Evolutionary conservation across 2,329 filamentous ascomycete genomes (phyloP).

Genomic region (Dactylellina haptotyla): DNA sequence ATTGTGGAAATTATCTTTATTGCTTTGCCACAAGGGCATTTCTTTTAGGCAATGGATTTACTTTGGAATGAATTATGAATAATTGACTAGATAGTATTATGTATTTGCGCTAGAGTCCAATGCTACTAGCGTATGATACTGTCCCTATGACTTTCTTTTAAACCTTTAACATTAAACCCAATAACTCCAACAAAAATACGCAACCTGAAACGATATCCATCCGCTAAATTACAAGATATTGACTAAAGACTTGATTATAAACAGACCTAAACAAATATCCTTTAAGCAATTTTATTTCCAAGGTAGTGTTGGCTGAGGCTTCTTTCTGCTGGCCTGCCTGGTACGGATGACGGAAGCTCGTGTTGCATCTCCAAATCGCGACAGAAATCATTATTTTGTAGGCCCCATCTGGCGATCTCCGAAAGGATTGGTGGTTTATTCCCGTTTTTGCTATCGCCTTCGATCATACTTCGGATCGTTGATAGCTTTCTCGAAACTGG

Average conservation of each 20-base stretch:
- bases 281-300: neutral
- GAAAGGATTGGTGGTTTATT: conserved; percentile 1
- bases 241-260: too few relatives aligned
- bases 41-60: conserved; percentile 14
- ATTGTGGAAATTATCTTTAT: conserved; percentile 37
- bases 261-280: too few relatives aligned
- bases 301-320: conserved; percentile 33
- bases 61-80: too few relatives aligned
- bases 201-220: too few relatives aligned
- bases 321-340: neutral
- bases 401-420: conserved; percentile 41
- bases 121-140: too few relatives aligned
- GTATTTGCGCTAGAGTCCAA: too few relatives aligned
- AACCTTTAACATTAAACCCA: too few relatives aligned
- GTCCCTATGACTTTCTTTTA: too few relatives aligned
- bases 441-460: neutral
- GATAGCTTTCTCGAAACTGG: conserved; percentile 4
- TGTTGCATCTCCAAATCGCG: conserved; percentile 42
- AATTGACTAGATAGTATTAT: too few relatives aligned
- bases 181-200: too few relatives aligned
- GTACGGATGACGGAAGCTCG: conserved; percentile 14
- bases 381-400: conserved; percentile 42
- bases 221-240: too few relatives aligned
- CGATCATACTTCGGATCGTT: conserved; percentile 23
- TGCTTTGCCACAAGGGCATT: conserved; percentile 27